phyloP scores from a whole-genome alignment of 2,329 filamentous ascomycete genomes.

The Paecilomyces variotii region DNA sequence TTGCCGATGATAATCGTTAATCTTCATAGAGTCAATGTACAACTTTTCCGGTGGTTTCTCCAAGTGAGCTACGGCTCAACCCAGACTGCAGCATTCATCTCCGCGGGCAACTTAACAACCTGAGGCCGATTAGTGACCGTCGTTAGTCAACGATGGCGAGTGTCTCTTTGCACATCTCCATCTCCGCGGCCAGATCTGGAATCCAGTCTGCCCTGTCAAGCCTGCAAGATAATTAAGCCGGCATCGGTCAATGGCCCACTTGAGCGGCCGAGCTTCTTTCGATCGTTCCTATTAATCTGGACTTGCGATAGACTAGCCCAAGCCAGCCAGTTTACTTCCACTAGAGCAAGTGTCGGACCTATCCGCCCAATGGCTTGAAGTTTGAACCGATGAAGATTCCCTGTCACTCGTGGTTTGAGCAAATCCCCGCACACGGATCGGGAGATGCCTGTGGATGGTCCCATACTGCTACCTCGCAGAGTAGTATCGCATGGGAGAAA shows the following conservation, averaged over 20 bases:
- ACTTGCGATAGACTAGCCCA: not conserved
- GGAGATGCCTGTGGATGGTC: not conserved
- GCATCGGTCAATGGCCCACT: not conserved
- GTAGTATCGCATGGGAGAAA: not conserved
- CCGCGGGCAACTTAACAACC: not conserved
- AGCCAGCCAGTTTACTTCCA: not conserved
- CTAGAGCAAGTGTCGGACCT: not conserved
- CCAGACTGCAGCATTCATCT: not conserved
- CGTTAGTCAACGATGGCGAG: not conserved
- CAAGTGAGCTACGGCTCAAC: not conserved
- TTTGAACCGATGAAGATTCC: not conserved
- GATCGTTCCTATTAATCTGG: not conserved
- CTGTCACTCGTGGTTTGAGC: not conserved
- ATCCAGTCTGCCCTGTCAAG: not conserved
- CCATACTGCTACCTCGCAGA: not conserved
- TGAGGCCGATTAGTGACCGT: not conserved
- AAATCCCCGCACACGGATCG: not conserved
- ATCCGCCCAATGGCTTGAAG: not conserved
- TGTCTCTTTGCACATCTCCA: not conserved
- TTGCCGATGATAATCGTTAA: too few relatives aligned
- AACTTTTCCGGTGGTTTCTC: not conserved
- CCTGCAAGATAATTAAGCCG: not conserved
- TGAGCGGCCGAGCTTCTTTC: not conserved
- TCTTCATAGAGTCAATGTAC: too few relatives aligned
- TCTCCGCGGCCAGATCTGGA: not conserved